Evolutionary conservation across 2,329 filamentous ascomycete species (phyloP).

Genomic region (Xylaria sp.): DNA sequence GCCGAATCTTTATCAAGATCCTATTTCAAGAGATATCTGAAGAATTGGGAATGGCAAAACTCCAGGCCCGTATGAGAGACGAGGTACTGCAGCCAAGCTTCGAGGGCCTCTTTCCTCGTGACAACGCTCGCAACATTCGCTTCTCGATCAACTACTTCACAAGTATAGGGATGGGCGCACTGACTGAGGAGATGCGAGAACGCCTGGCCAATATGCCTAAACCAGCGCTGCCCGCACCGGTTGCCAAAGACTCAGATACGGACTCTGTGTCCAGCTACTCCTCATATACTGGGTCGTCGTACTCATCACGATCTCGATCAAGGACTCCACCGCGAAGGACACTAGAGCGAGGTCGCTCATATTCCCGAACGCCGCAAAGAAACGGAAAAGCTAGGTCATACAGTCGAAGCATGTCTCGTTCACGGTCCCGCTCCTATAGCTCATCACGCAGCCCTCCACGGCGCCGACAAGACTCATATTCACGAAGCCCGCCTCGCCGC

Average conservation of each 20-base stretch:
- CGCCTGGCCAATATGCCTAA: slow-evolving; percentile 90
- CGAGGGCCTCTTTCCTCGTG: slow-evolving; percentile 87
- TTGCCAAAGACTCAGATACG: slow-evolving; percentile 69
- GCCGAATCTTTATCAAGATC: slow-evolving; percentile 98
- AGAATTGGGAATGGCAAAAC: slow-evolving; percentile 82
- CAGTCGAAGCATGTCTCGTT: slow-evolving; percentile 52
- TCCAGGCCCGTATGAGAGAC: slow-evolving; percentile 81
- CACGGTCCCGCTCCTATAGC: slow-evolving; percentile 49
- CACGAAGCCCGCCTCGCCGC: slow-evolving; percentile 50
- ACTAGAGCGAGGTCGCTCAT: slow-evolving; percentile 53
- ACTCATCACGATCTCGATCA: slow-evolving; percentile 64
- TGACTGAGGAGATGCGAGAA: slow-evolving; percentile 96
- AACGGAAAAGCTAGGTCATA: slow-evolving; percentile 49
- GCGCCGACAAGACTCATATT: slow-evolving; percentile 45
- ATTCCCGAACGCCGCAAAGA: slow-evolving; percentile 51
- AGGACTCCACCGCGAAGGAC: slow-evolving; percentile 53
- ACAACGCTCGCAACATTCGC: slow-evolving; percentile 88
- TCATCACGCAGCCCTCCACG: slow-evolving; percentile 46
- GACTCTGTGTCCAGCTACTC: slow-evolving; percentile 84
- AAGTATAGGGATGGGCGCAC: slow-evolving; percentile 91
- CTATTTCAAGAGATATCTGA: slow-evolving; percentile 92
- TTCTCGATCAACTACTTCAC: slow-evolving; percentile 99
- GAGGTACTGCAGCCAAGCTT: slow-evolving; percentile 82
- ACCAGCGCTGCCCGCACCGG: slow-evolving; percentile 77
- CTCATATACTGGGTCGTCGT: slow-evolving; percentile 74